These are phyloP conservation scores for Aureobasidium sp. DNA, from an alignment of 2,329 filamentous ascomycete genomes.

Conservation along the genomic window DNA sequence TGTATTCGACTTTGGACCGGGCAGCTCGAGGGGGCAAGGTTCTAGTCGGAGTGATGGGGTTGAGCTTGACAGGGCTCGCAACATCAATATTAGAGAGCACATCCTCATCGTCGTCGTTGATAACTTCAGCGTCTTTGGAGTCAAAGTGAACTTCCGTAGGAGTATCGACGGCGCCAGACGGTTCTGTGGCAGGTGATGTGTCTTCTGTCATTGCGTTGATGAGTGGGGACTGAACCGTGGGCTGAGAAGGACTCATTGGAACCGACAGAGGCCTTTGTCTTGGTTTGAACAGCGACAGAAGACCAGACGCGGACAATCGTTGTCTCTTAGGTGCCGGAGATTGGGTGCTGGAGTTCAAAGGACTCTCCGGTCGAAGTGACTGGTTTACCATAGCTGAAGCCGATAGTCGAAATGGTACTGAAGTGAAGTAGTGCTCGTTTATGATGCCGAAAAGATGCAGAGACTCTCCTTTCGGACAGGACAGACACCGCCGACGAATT, in stretches of 20 bases:
- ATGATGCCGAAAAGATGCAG: not conserved
- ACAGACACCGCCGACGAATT: not conserved
- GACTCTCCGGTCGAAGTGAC: not conserved
- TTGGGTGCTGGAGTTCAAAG: not conserved
- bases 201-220: not conserved
- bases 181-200: no score
- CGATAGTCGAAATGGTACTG: not conserved
- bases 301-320: constrained; percentile 1
- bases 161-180: not conserved
- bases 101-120: constrained; percentile 3
- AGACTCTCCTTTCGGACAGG: not conserved
- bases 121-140: not conserved
- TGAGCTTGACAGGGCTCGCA: not conserved
- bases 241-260: not conserved
- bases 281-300: constrained; percentile 12
- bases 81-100: constrained; percentile 11
- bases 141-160: not conserved
- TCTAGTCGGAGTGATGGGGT: constrained; percentile 5
- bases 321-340: not conserved
- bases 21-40: constrained; percentile 22
- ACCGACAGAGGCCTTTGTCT: not conserved
- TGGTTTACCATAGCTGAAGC: not conserved
- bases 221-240: not conserved
- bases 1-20: constrained; percentile 21
- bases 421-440: not conserved